phyloP scores from a whole-genome alignment of 306 rosid species.

The Malus domestica region ASM211411v1 NC_041802.1:31099001-31099500 shows the following conservation, averaged over 20 bases:
- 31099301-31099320: slow-evolving; percentile 3
- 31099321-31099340: neutral
- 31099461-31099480: too few relatives aligned
- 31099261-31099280: slow-evolving; percentile 17
- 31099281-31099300: slow-evolving; percentile 16
- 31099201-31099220: slow-evolving; percentile 11
- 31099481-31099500: too few relatives aligned
- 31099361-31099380: too few relatives aligned
- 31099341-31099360: too few relatives aligned
- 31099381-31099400: too few relatives aligned
- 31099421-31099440: too few relatives aligned
- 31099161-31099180: slow-evolving; percentile 47
- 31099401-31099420: too few relatives aligned
- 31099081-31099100: slow-evolving; percentile 63
- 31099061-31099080: slow-evolving; percentile 41
- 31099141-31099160: slow-evolving; percentile 62
- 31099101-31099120: slow-evolving; percentile 35
- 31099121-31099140: slow-evolving; percentile 81
- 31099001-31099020: neutral
- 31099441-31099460: too few relatives aligned
- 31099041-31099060: slow-evolving; percentile 53
- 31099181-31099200: neutral
- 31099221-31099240: slow-evolving; percentile 22
- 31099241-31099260: slow-evolving; percentile 21
- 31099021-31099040: slow-evolving; percentile 25